Percentiles rank a stretch among this genome's conserved stretches.
Conservation (phyloP, 2,329 filamentous ascomycete species). For the Phoma sp. region DNA sequence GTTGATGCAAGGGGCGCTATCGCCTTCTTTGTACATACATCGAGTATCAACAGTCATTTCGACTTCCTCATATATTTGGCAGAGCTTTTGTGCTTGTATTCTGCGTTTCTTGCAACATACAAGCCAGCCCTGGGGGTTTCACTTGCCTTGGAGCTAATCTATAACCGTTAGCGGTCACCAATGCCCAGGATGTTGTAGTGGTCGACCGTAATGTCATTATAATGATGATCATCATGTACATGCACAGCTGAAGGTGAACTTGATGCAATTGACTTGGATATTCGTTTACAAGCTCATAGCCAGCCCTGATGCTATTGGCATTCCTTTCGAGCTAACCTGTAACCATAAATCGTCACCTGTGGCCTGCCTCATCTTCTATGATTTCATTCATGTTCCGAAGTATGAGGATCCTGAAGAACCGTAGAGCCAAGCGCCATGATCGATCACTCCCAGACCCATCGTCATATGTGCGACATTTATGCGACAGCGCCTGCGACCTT, state of each 20-base stretch:
- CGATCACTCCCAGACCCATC: constrained; percentile 28
- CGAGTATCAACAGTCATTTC: too few relatives aligned
- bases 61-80: too few relatives aligned
- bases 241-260: neutral
- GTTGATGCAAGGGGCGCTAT: too few relatives aligned
- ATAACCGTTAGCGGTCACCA: too few relatives aligned
- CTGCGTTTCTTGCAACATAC: too few relatives aligned
- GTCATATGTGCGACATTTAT: constrained; percentile 23
- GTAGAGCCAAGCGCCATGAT: constrained; percentile 46
- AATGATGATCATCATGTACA: too few relatives aligned
- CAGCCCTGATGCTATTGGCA: constrained; percentile 39
- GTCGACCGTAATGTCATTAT: too few relatives aligned
- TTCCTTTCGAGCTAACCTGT: constrained; percentile 36
- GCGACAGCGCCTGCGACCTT: constrained; percentile 47
- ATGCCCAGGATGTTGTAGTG: too few relatives aligned
- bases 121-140: too few relatives aligned
- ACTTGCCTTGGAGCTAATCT: too few relatives aligned
- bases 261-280: constrained; percentile 45
- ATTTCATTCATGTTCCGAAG: constrained; percentile 45
- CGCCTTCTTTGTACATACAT: too few relatives aligned
- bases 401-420: constrained; percentile 45
- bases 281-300: constrained; percentile 47
- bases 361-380: constrained; percentile 38
- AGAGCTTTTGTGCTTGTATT: too few relatives aligned
- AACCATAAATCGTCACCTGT: constrained; percentile 43